Evolutionary conservation across 805 yeast species (phyloP), one percentile per base, ranked within the genome.

Genomic region (Teunomyces tritomae): DNA sequence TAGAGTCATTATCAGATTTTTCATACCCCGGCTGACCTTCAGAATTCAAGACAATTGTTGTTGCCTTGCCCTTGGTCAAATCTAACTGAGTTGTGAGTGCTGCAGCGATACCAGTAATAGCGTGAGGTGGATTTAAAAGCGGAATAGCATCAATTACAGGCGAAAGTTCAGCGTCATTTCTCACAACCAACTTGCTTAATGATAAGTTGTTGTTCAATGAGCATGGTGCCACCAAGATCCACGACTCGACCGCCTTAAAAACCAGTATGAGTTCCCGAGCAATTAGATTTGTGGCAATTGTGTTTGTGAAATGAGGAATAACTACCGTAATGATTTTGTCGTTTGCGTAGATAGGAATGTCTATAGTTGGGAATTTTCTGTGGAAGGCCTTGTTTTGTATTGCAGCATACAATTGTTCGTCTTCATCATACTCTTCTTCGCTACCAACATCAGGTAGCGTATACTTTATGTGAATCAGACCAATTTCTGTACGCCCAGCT

Each of bases 11-110:
- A 49, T 73, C 75, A 8, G 80, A 61, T 54, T 78, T 82, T 52
- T 83, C 87, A 59, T 69, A 80, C 2, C 85, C 85, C 2, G 76
- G 68, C 16, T 79, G 83, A 4, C 88, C 88, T 62, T 83, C 87
- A 36, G 85, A 75, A 50, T 82, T 80, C 39, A 79, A 63, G 3
- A 65, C 65, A 39, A 75, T 56, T 8, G 51, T 54, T 6, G 51
- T 51, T 8, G 49, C 41, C 5, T 41, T 39, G 5, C 44, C 37
- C 5, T 42, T 45, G 6, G 43, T 33, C 10, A 44, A 33, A 6
- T 46, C 36, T 39, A 59, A 39, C 45, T 53, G 66, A 3, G 73
- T 71, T 14, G 62, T 58, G 4, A 71, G 50, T 0, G 78, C 68
- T n/a, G 82, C 87, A 7, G 76, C 55, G 20, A 79, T 73, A 0